phyloP scores from a whole-genome alignment of 140 eudicot genomes.

The Oenanthe javanica region DNA sequence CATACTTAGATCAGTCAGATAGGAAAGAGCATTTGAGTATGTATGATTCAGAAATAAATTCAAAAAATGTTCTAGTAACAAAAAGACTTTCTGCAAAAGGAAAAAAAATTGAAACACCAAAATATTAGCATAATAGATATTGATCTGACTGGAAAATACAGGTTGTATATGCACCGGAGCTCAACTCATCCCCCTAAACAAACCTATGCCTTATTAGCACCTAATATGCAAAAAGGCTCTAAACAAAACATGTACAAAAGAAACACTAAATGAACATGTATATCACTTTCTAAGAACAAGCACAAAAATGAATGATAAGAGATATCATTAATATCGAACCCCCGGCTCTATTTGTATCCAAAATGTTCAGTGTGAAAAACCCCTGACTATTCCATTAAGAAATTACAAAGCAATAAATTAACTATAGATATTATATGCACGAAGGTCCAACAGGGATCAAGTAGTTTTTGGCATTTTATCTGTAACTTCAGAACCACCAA shows the following conservation, averaged over 20 bases:
- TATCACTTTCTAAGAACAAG: background rate
- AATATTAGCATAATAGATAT: background rate
- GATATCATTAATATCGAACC: background rate
- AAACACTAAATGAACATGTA: background rate
- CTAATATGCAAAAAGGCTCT: background rate
- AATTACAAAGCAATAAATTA: background rate
- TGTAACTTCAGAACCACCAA: background rate
- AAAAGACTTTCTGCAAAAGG: background rate
- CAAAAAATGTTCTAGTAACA: background rate
- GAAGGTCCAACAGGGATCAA: background rate
- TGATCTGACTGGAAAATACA: background rate
- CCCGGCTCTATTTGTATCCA: background rate
- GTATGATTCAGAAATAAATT: background rate
- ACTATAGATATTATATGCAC: background rate
- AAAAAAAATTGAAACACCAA: background rate
- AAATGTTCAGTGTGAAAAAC: background rate
- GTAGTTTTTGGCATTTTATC: background rate
- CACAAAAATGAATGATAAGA: background rate
- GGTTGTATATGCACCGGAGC: background rate
- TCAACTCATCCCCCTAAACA: background rate
- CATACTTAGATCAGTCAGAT: constrained; percentile 1
- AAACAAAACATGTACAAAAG: background rate
- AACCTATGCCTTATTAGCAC: background rate
- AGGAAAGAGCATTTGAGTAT: background rate
- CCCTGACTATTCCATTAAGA: background rate